Evolutionary conservation across 805 yeast species (phyloP).

Genomic region (Brettanomyces bruxellensis): DNA sequence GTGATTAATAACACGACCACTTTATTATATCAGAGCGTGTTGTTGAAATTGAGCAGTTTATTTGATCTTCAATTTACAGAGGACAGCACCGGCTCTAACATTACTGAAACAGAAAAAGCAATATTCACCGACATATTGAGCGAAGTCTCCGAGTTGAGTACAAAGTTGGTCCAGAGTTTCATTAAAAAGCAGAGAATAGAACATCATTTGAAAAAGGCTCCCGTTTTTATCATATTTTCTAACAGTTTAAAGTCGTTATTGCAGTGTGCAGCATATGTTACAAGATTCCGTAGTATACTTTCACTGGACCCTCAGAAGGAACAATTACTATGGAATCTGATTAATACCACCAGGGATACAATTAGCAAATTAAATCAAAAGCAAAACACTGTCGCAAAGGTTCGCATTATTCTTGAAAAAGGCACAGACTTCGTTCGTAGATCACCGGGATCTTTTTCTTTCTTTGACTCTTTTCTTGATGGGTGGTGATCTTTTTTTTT

Average conservation of each 20-base stretch:
- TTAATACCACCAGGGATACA: conserved; percentile 2
- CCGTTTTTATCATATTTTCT: conserved; percentile 17
- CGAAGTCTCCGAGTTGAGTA: conserved; percentile 14
- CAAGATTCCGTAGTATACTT: conserved; percentile 11
- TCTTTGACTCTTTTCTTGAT: conserved; percentile 15
- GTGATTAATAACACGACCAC: conserved; percentile 20
- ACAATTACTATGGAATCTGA: conserved; percentile 3
- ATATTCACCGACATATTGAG: conserved; percentile 14
- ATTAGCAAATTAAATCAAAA: conserved; percentile 4
- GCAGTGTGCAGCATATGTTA: conserved; percentile 17
- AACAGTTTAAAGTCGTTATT: conserved; percentile 21
- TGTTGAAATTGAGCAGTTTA: conserved; percentile 17
- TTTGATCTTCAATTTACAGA: conserved; percentile 12
- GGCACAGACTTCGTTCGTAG: conserved; percentile 13
- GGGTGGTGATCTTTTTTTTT: not conserved
- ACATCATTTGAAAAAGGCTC: conserved; percentile 9
- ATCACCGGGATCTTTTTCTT: conserved; percentile 14
- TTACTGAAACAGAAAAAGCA: conserved; percentile 11
- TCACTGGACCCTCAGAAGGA: conserved; percentile 5
- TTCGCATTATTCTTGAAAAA: conserved; percentile 8
- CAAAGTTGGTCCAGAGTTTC: conserved; percentile 11
- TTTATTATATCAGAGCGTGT: conserved; percentile 19
- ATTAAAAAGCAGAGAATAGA: conserved; percentile 12
- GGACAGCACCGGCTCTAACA: conserved; percentile 6
- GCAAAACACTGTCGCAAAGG: conserved; percentile 10